phyloP scores from a whole-genome alignment of 2,329 filamentous ascomycete species.

The Pseudogymnoascus sp. region DNA sequence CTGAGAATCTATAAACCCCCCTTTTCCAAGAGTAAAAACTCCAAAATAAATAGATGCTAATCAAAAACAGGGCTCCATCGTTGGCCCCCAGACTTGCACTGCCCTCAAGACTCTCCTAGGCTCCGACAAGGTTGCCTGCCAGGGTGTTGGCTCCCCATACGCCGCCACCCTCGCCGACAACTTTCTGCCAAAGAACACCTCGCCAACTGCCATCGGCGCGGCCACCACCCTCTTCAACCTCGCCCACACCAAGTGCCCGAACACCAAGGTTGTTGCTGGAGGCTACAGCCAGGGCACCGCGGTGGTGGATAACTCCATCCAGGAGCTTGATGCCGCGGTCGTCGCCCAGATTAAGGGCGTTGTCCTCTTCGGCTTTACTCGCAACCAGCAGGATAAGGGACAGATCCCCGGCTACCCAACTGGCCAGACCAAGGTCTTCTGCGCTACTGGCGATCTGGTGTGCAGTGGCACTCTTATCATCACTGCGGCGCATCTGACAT shows the following conservation, averaged over 20 bases:
- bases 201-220: constrained; percentile 8
- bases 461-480: constrained; percentile 39
- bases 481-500: constrained; percentile 35
- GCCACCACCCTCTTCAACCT: constrained; percentile 28
- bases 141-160: constrained; percentile 20
- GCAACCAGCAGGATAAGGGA: constrained; percentile 30
- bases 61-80: constrained; percentile 24
- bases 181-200: constrained; percentile 15
- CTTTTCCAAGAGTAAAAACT: too few relatives aligned
- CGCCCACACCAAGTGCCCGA: constrained; percentile 30
- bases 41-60: neutral
- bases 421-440: constrained; percentile 36
- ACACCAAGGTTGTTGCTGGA: constrained; percentile 33
- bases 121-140: constrained; percentile 17
- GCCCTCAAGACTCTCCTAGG: constrained; percentile 21
- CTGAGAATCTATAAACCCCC: too few relatives aligned
- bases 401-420: constrained; percentile 29
- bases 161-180: constrained; percentile 17
- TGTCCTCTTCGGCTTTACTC: constrained; percentile 38
- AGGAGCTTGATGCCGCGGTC: constrained; percentile 24
- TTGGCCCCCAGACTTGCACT: constrained; percentile 28
- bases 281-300: constrained; percentile 40
- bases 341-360: constrained; percentile 32
- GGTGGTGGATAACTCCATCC: constrained; percentile 36
- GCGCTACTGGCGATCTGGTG: constrained; percentile 43